Evolutionary conservation across 306 rosid genomes (phyloP), one percentile per base, ranked within the genome.

Genomic region (Sesbania bispinosa): DNA sequence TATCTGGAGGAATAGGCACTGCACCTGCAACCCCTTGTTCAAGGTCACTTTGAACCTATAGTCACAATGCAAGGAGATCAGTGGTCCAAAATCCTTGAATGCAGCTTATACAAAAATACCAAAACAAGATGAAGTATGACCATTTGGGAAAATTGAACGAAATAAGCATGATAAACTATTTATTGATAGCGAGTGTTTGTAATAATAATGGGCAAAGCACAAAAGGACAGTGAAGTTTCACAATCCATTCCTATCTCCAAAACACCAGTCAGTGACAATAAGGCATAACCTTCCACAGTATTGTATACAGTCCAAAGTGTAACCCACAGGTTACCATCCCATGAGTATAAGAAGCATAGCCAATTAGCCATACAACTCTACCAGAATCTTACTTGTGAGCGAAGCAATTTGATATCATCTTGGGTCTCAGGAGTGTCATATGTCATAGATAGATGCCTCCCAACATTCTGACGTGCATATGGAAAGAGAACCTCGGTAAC

Each of bases 401-500:
- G 82, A 70, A 88, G 84, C 69, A 91, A 82, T 65, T 78, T 82
- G 30, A 91, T 82, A 74, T 91, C 97, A 23, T 85, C 83, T 75
- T 80, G 88, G 32, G 97, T 87, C 57, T 86, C 90, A 36, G 80
- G 79, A 30, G 88, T 72, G 19, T 88, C 88, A 61, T 77, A 91
- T 48, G 97, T 86, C n/a, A 69, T 80, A 55, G 81, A 82, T 71
- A 91, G 88, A 75, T 91, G 96, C 83, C 85, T 91, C 54, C 73
- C 86, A 77, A 88, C 96, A 78, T 86, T 88, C 52, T 83, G 75
- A 53, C 84, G 83, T 15, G 97, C 97, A 77, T 83, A 91, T 10
- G 92, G 92, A 81, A 91, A 91, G 64, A 91, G 97, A 78, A 88
- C 88, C 50, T 88, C 96, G 4, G 90, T 38, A 47, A 91, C 97